phyloP scores from a whole-genome alignment of 495 filamentous ascomycete genomes.

The Hyaloscypha variabilis region DNA sequence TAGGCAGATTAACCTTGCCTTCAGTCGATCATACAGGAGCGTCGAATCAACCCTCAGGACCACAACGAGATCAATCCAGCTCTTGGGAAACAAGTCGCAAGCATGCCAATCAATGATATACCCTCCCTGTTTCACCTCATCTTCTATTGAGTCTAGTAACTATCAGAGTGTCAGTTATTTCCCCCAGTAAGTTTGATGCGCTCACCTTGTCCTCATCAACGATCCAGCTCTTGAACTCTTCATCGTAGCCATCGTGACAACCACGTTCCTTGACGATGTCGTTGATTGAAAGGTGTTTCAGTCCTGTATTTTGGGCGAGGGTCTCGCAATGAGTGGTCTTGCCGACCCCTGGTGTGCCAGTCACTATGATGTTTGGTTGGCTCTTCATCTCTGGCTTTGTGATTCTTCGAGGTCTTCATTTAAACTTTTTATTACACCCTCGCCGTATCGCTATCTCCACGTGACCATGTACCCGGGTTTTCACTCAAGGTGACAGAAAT shows the following conservation, averaged over 20 bases:
- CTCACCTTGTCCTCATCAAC: slow-evolving; percentile 94
- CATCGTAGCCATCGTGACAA: slow-evolving; percentile 84
- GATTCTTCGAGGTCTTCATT: too few relatives aligned
- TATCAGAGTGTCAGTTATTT: slow-evolving; percentile 33
- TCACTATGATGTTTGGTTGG: slow-evolving; percentile 90
- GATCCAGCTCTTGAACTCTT: slow-evolving; percentile 84
- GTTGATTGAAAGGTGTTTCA: slow-evolving; percentile 88
- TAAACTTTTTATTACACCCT: too few relatives aligned
- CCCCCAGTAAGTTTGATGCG: background rate
- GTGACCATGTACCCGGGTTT: background rate
- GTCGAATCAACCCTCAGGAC: slow-evolving; percentile 81
- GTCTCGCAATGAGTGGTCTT: slow-evolving; percentile 89
- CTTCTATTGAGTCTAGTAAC: slow-evolving; percentile 88
- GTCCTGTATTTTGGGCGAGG: slow-evolving; percentile 70
- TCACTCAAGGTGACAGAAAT: too few relatives aligned
- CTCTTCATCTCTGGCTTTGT: slow-evolving; percentile 18
- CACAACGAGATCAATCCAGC: slow-evolving; percentile 94
- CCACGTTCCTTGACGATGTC: slow-evolving; percentile 81
- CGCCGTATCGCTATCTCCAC: slow-evolving; percentile 9
- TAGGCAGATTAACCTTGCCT: slow-evolving; percentile 54
- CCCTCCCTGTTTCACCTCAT: slow-evolving; percentile 77
- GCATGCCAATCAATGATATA: slow-evolving; percentile 98
- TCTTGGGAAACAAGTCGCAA: slow-evolving; percentile 91
- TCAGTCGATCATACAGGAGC: slow-evolving; percentile 83
- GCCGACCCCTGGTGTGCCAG: slow-evolving; percentile 92